These are phyloP conservation scores for Boletus edulis DNA, from an alignment of 768 basidiomycete species.

Conservation along the genomic window DNA sequence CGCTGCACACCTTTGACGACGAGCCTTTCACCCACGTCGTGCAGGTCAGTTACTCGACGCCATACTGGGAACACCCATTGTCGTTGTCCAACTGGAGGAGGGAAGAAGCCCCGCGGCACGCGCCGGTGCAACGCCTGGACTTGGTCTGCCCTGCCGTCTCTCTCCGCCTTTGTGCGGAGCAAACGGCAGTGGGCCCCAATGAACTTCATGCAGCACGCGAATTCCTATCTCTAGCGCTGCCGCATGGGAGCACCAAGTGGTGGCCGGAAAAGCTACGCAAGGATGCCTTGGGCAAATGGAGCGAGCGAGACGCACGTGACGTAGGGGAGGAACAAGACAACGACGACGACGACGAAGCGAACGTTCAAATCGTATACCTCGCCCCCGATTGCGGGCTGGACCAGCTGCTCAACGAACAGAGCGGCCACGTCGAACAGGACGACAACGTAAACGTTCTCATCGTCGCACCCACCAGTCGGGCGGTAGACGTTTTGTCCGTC, in stretches of 20 bases:
- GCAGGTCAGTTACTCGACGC: slow-evolving; percentile 3
- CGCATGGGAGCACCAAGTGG: slow-evolving; percentile 19
- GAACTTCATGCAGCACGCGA: slow-evolving; percentile 43
- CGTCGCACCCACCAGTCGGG: slow-evolving; percentile 9
- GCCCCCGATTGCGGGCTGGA: not conserved
- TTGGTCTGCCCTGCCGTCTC: not conserved
- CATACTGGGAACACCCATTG: not conserved
- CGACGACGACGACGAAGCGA: not conserved
- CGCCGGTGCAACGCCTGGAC: not conserved
- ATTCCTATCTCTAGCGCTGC: slow-evolving; percentile 41
- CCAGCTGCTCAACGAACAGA: not conserved
- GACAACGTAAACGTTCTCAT: slow-evolving; percentile 4
- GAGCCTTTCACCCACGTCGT: slow-evolving; percentile 22
- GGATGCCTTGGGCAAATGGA: not conserved
- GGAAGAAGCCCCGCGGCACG: not conserved
- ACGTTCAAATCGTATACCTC: slow-evolving; percentile 2
- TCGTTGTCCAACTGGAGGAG: not conserved
- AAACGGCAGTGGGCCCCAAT: slow-evolving; percentile 25
- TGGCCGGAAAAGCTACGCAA: not conserved
- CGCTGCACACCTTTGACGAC: slow-evolving; percentile 10
- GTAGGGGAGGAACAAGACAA: not conserved
- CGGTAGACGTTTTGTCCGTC: slow-evolving; percentile 10
- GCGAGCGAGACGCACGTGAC: no score
- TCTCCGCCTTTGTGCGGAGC: not conserved
- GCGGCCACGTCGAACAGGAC: not conserved